Percentiles rank a stretch among this genome's conserved stretches.
phyloP scores from a whole-genome alignment of 768 basidiomycete genomes.

The Hericium alpestre region DNA sequence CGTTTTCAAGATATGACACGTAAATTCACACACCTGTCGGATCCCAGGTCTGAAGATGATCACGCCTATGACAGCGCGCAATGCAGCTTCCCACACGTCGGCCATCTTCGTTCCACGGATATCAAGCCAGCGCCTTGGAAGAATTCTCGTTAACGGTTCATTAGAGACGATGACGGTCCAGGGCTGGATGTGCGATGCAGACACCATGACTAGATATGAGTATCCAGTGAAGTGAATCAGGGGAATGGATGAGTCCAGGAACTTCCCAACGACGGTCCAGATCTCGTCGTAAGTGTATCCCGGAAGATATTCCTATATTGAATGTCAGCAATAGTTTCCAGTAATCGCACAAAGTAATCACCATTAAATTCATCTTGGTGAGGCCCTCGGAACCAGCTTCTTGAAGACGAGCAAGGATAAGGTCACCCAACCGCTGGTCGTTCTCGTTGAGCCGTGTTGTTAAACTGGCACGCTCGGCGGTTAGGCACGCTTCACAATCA shows the following conservation, averaged over 20 bases:
- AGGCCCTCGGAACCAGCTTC: slow-evolving; percentile 15
- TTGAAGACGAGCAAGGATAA: slow-evolving; percentile 1
- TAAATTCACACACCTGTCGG: slow-evolving; percentile 41
- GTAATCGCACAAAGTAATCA: slow-evolving; percentile 4
- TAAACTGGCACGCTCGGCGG: slow-evolving; percentile 15
- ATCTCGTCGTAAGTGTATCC: not conserved
- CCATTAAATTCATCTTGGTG: slow-evolving; percentile 16
- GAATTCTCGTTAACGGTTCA: slow-evolving; percentile 32
- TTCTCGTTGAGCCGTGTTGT: slow-evolving; percentile 7
- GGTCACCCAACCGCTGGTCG: not conserved
- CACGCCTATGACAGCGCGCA: slow-evolving; percentile 56
- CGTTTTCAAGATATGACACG: not conserved
- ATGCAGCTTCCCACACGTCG: slow-evolving; percentile 63
- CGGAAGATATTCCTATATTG: not conserved
- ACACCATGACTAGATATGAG: slow-evolving; percentile 41
- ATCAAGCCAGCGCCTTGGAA: slow-evolving; percentile 73
- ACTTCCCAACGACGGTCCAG: slow-evolving; percentile 16
- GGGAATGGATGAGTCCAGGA: slow-evolving; percentile 40
- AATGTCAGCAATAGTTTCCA: not conserved
- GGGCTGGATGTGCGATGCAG: slow-evolving; percentile 34
- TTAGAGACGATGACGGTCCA: slow-evolving; percentile 52
- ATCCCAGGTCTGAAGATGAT: slow-evolving; percentile 66
- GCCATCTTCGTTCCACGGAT: slow-evolving; percentile 49
- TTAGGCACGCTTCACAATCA: slow-evolving; percentile 24
- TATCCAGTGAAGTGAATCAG: slow-evolving; percentile 65